Conservation (phyloP, 306 rosid genomes). For the Oemleria cerasiformis region DNA sequence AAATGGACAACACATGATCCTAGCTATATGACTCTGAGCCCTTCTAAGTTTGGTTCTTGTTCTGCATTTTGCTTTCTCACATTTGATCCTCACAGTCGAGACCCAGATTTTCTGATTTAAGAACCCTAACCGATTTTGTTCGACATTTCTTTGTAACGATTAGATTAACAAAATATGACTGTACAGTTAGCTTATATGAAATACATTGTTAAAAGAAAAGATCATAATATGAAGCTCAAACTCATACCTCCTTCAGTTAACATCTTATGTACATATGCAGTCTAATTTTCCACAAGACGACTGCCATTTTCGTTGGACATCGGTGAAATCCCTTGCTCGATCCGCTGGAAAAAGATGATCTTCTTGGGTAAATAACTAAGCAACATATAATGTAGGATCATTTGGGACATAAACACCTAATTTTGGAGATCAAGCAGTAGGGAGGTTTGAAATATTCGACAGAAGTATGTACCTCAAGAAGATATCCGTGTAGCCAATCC, state of each 20-base stretch:
- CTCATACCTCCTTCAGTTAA: conserved; percentile 8
- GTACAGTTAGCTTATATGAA: neutral
- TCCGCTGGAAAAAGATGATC: conserved; percentile 26
- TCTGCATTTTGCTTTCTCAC: too few relatives aligned
- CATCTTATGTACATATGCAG: neutral
- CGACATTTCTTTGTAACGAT: neutral
- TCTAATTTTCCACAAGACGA: conserved; percentile 13
- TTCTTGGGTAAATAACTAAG: neutral
- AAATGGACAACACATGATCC: too few relatives aligned
- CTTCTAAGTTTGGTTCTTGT: too few relatives aligned
- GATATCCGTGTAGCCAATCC: conserved; percentile 83
- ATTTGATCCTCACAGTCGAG: too few relatives aligned
- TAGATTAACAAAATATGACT: neutral
- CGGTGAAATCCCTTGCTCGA: conserved; percentile 42
- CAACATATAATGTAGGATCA: neutral
- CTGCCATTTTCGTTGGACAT: conserved; percentile 14
- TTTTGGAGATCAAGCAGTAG: neutral
- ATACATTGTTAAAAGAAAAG: neutral
- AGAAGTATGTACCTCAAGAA: conserved; percentile 63
- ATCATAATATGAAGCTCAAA: neutral
- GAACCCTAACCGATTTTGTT: neutral
- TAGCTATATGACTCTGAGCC: too few relatives aligned
- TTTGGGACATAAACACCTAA: neutral
- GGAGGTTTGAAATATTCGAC: neutral
- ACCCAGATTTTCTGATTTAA: neutral